These are phyloP conservation scores for Pyricularia sp. DNA, from an alignment of 2,329 filamentous ascomycete species.

Conservation along the genomic window DNA sequence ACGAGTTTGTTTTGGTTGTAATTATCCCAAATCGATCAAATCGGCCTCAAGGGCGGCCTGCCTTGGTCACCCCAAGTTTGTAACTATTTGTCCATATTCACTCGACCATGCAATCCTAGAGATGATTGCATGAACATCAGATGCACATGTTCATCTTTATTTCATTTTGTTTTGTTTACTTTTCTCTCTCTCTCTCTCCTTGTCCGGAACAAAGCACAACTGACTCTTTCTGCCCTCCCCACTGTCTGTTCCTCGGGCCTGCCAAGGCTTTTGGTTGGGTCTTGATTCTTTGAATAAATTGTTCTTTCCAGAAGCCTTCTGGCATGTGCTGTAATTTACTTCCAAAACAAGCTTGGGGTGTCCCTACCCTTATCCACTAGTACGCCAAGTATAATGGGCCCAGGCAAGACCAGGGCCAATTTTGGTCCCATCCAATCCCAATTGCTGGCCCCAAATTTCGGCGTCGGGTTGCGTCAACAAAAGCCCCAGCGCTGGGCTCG, in stretches of 20 bases:
- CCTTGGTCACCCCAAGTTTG: not conserved
- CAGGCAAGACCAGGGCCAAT: not conserved
- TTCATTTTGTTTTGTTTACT: not conserved
- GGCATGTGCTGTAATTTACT: not conserved
- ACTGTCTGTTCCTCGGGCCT: not conserved
- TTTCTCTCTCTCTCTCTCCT: not conserved
- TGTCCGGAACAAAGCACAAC: not conserved
- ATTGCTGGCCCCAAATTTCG: not conserved
- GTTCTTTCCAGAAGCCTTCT: not conserved
- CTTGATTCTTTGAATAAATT: not conserved
- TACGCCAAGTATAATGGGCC: not conserved
- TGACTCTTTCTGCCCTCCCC: not conserved
- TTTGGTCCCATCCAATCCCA: not conserved
- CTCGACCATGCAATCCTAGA: not conserved
- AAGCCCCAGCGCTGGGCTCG: not conserved
- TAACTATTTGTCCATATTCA: not conserved
- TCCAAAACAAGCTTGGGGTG: not conserved
- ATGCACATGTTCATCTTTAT: not conserved
- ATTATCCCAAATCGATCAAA: not conserved
- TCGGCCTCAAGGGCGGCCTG: not conserved
- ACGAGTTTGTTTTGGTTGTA: not conserved
- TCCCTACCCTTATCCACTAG: not conserved
- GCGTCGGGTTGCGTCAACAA: not conserved
- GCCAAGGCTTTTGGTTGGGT: not conserved
- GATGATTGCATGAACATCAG: not conserved